Conservation (phyloP, 495 filamentous ascomycete species). For the Neurospora sp. region DNA sequence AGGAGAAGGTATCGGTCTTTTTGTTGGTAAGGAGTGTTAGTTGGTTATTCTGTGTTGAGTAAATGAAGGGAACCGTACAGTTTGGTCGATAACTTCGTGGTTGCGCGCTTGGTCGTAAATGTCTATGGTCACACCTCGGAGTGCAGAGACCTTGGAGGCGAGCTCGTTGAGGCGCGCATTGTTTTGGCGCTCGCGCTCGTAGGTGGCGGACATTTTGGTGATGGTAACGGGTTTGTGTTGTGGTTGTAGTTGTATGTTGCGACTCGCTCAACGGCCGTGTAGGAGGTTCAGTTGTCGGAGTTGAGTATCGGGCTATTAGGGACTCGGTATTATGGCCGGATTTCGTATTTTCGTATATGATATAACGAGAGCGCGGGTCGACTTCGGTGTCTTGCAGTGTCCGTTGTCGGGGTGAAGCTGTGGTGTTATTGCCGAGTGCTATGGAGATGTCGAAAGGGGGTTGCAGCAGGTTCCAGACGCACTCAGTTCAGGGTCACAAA, state of each 20-base stretch:
- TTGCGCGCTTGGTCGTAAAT: constrained; percentile 91
- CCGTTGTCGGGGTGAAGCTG: background rate
- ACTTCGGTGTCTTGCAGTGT: background rate
- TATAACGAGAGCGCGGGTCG: background rate
- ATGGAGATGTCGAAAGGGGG: background rate
- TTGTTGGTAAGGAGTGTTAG: background rate
- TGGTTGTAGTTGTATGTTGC: background rate
- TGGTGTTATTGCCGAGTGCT: background rate
- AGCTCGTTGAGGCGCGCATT: constrained; percentile 91
- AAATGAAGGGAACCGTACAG: constrained; percentile 42
- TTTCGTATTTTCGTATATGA: background rate
- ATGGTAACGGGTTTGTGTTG: background rate
- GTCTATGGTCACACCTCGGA: constrained; percentile 94
- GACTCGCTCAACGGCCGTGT: background rate
- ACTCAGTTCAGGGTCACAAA: background rate
- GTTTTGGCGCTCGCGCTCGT: constrained; percentile 93
- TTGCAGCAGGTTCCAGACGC: background rate
- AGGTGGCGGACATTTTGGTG: constrained; percentile 74
- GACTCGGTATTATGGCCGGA: background rate
- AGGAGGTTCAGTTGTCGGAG: background rate
- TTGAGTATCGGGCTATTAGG: background rate
- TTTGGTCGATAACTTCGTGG: constrained; percentile 77
- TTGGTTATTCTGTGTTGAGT: background rate
- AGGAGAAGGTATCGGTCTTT: constrained; percentile 48
- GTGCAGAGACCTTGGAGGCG: constrained; percentile 75